Evolutionary conservation across 305 asterid species (phyloP).

Genomic region (Solanum chacoense): DNA sequence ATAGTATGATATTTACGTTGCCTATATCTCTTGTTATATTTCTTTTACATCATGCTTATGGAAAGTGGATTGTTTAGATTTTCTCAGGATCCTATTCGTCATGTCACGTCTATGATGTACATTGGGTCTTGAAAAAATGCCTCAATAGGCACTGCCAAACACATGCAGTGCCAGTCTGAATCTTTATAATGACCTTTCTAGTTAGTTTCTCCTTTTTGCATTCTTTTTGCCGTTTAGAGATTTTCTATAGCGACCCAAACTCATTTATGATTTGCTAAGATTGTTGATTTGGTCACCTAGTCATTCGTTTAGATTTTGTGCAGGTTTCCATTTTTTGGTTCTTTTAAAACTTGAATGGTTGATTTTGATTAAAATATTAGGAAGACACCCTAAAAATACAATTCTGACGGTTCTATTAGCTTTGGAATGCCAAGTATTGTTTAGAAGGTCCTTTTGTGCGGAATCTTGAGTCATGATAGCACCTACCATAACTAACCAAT

Average conservation of each 20-base stretch:
- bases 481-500: neutral
- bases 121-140: too few relatives aligned
- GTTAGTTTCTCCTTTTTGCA: neutral
- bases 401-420: neutral
- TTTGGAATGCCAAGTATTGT: neutral
- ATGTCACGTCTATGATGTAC: too few relatives aligned
- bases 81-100: too few relatives aligned
- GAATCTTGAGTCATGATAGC: neutral
- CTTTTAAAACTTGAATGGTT: neutral
- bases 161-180: neutral
- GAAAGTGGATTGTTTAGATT: too few relatives aligned
- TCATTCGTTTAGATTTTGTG: neutral
- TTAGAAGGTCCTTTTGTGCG: neutral
- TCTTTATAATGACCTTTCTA: neutral
- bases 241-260: neutral
- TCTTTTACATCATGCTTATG: too few relatives aligned
- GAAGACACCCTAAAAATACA: neutral
- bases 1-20: too few relatives aligned
- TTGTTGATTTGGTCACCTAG: neutral
- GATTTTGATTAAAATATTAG: neutral
- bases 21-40: too few relatives aligned
- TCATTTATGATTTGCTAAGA: neutral
- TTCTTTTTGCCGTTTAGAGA: neutral
- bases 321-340: neutral
- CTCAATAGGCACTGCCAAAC: neutral